Conservation (phyloP, 768 basidiomycete species). For the Vararia minispora region DNA sequence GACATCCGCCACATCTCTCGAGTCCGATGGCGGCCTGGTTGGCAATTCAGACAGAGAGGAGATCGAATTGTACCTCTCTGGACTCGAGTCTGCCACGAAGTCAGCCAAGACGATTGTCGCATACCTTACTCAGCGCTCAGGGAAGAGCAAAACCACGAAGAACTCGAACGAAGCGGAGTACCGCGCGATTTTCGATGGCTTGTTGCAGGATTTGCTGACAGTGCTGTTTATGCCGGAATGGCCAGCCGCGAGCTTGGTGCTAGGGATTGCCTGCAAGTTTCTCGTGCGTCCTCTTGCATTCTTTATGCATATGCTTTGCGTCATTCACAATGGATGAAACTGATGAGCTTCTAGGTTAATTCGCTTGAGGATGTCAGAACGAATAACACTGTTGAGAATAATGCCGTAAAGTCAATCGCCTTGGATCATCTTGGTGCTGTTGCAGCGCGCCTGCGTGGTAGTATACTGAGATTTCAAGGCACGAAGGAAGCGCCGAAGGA, state of each 20-base stretch:
- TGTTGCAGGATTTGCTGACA: slow-evolving; percentile 77
- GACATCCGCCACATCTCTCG: slow-evolving; percentile 41
- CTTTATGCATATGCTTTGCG: too few species aligned
- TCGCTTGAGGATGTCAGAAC: slow-evolving; percentile 78
- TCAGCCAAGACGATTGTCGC: slow-evolving; percentile 68
- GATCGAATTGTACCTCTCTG: slow-evolving; percentile 56
- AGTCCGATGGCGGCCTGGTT: too few species aligned
- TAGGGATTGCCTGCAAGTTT: slow-evolving; percentile 71
- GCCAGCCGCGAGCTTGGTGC: slow-evolving; percentile 81
- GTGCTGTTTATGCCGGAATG: slow-evolving; percentile 96
- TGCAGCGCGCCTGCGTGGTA: slow-evolving; percentile 66
- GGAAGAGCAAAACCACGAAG: slow-evolving; percentile 80
- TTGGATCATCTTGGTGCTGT: slow-evolving; percentile 93
- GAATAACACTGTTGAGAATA: slow-evolving; percentile 52
- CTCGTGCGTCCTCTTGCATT: slow-evolving; percentile 45
- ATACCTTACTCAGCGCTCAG: slow-evolving; percentile 42
- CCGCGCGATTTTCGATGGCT: slow-evolving; percentile 81
- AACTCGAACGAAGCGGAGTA: slow-evolving; percentile 93
- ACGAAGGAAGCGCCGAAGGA: slow-evolving; percentile 23
- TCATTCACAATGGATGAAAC: neutral
- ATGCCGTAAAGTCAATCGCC: slow-evolving; percentile 80
- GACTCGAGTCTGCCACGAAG: slow-evolving; percentile 72
- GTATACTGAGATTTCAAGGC: slow-evolving; percentile 30
- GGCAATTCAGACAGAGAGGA: slow-evolving; percentile 33
- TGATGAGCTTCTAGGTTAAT: slow-evolving; percentile 41